phyloP scores from a whole-genome alignment of 805 yeast species.

The Tetrapisispora taiwanensis region DNA sequence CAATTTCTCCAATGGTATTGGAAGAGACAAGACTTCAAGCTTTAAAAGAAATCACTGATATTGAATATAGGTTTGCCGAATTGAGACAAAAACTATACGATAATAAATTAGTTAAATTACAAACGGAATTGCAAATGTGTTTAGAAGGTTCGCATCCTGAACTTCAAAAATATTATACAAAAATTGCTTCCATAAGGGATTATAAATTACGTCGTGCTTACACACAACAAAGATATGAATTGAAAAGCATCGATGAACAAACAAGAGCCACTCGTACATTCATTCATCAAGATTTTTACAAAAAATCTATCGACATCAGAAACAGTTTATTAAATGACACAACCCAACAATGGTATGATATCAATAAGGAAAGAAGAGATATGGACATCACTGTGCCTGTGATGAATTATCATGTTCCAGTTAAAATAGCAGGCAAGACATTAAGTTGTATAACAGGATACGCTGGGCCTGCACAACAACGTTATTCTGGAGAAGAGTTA shows the following conservation, averaged over 20 bases:
- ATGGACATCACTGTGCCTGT: slow-evolving; percentile 48
- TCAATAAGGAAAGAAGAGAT: slow-evolving; percentile 77
- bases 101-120: slow-evolving; percentile 66
- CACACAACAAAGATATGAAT: slow-evolving; percentile 48
- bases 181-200: slow-evolving; percentile 65
- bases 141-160: slow-evolving; percentile 88
- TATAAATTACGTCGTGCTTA: slow-evolving; percentile 48
- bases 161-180: slow-evolving; percentile 56
- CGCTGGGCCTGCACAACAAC: slow-evolving; percentile 28
- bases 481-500: slow-evolving; percentile 25
- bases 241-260: slow-evolving; percentile 69
- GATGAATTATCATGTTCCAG: slow-evolving; percentile 38
- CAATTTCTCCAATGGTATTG: slow-evolving; percentile 15
- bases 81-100: slow-evolving; percentile 77
- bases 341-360: slow-evolving; percentile 83
- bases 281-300: slow-evolving; percentile 74
- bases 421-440: slow-evolving; percentile 26
- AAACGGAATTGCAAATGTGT: slow-evolving; percentile 80
- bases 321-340: slow-evolving; percentile 56
- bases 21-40: slow-evolving; percentile 23
- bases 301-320: slow-evolving; percentile 57
- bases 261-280: slow-evolving; percentile 70
- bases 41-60: slow-evolving; percentile 58
- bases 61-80: slow-evolving; percentile 79
- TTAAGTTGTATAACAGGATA: slow-evolving; percentile 31